These are phyloP conservation scores for Paralagenidium karlingii DNA, from an alignment of 352 stramenopile species.

Conservation along the genomic window DNA sequence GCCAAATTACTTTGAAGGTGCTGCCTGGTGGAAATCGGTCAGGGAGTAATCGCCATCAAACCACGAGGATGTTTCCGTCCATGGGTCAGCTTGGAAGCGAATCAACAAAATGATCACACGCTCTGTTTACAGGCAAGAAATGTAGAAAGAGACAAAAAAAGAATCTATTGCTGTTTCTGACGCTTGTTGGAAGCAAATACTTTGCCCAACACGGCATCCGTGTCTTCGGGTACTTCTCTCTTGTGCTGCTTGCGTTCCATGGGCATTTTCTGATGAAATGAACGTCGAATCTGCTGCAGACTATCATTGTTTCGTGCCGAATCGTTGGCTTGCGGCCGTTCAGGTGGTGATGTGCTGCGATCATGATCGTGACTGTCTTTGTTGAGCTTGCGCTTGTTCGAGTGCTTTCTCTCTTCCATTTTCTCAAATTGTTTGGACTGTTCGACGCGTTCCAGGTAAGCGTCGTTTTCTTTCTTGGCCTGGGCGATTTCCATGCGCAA, in stretches of 20 bases:
- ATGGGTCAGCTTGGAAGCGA: no score
- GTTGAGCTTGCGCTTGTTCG: constrained; percentile 9
- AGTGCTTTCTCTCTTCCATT: constrained; percentile 70
- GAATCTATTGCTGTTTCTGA: no score
- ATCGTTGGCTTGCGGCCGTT: no score
- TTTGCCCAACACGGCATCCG: constrained; percentile 36
- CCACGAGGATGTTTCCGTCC: no score
- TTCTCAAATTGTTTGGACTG: constrained; percentile 79
- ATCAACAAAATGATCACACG: no score
- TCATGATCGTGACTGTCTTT: no score
- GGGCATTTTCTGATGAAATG: constrained; percentile 62
- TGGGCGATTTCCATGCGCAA: constrained; percentile 80
- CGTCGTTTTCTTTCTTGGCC: constrained; percentile 77
- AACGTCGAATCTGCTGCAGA: constrained; percentile 43
- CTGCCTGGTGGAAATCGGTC: no score
- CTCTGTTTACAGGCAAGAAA: no score
- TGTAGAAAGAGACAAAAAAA: no score
- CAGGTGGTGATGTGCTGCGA: no score
- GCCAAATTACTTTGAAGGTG: no score
- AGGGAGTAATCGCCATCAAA: no score
- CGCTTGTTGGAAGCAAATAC: constrained; percentile 60
- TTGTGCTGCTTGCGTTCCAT: constrained; percentile 54
- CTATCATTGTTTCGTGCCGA: constrained; percentile 10
- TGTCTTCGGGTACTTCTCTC: constrained; percentile 34
- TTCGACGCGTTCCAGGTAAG: constrained; percentile 78